Evolutionary conservation across 129 eudicot species (phyloP).

Genomic region (Saposhnikovia divaricata): DNA sequence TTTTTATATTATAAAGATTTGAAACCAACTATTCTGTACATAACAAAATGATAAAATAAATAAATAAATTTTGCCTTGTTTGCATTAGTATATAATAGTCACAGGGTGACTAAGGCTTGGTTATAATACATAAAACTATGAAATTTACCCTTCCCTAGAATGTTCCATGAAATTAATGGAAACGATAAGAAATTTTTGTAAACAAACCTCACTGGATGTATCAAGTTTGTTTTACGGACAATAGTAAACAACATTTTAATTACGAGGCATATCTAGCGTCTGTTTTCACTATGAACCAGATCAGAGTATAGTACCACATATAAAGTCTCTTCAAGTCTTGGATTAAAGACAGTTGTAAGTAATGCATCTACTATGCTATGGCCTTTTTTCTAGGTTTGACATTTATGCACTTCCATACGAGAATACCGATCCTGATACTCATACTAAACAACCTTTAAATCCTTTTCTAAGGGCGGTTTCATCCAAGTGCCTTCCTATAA

Average conservation of each 20-base stretch:
- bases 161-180: neutral
- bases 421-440: slow-evolving; percentile 9
- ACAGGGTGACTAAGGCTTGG: neutral
- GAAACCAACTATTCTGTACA: too few relatives aligned
- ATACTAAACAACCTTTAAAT: slow-evolving; percentile 79
- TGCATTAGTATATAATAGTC: neutral
- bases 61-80: too few relatives aligned
- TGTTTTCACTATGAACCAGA: neutral
- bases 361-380: neutral
- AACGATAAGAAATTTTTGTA: neutral
- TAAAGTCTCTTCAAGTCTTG: neutral
- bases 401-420: neutral
- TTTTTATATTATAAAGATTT: too few relatives aligned
- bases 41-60: neutral
- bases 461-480: slow-evolving; percentile 76
- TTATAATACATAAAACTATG: too few relatives aligned
- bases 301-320: neutral
- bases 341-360: neutral
- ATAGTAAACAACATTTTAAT: neutral
- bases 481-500: slow-evolving; percentile 82
- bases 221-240: neutral
- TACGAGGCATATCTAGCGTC: neutral
- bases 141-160: neutral
- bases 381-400: neutral
- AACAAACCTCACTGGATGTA: neutral